These are phyloP conservation scores for Peniophora sp. DNA, from an alignment of 1,284 basidiomycete genomes.

Conservation along the genomic window DNA sequence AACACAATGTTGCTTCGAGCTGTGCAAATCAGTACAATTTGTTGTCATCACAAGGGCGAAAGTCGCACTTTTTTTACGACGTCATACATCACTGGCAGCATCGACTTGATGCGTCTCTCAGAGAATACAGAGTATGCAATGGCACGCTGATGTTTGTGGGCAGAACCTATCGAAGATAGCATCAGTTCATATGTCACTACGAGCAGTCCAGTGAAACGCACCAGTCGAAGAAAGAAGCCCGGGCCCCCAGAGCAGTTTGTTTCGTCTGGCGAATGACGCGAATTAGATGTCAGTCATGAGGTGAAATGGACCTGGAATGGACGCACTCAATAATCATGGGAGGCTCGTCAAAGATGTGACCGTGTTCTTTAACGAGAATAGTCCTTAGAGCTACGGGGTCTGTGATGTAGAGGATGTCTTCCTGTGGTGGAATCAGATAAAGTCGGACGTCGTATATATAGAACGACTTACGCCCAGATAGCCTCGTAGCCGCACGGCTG, in stretches of 20 bases:
- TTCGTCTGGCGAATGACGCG: slow-evolving; percentile 1
- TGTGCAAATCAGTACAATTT: neutral
- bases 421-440: neutral
- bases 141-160: slow-evolving; percentile 6
- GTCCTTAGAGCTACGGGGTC: slow-evolving; percentile 7
- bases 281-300: neutral
- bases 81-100: slow-evolving; percentile 8
- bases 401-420: slow-evolving; percentile 9
- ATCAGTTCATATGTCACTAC: neutral
- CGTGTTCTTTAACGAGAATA: slow-evolving; percentile 7
- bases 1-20: neutral
- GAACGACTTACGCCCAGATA: slow-evolving; percentile 8
- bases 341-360: slow-evolving; percentile 10
- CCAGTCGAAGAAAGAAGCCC: slow-evolving; percentile 8
- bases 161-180: neutral
- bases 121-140: slow-evolving; percentile 8
- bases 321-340: slow-evolving; percentile 10
- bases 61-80: neutral
- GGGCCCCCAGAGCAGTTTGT: slow-evolving; percentile 8
- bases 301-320: no score
- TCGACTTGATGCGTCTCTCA: slow-evolving; percentile 3
- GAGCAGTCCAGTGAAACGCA: neutral
- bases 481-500: slow-evolving; percentile 7
- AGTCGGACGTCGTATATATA: neutral
- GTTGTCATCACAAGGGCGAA: no score